Conservation (phyloP, 2,329 filamentous ascomycete species). For the Aspergillus neotritici region DNA sequence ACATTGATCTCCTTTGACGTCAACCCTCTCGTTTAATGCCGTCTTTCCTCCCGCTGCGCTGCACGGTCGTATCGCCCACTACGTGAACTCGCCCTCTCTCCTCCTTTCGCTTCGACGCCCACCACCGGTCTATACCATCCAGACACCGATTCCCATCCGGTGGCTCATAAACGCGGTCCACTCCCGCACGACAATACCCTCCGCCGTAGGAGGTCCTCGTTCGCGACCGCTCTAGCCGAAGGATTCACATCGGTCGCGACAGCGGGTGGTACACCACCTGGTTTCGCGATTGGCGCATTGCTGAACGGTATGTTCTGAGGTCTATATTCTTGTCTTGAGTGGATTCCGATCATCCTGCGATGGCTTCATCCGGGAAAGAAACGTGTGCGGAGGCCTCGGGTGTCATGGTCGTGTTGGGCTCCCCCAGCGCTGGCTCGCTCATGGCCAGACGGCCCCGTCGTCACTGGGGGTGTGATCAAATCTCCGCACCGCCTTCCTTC, state of each 20-base stretch:
- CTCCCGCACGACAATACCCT: not conserved
- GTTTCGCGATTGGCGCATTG: constrained; percentile 33
- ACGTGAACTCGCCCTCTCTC: constrained; percentile 27
- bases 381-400: constrained; percentile 1
- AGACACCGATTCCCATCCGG: constrained; percentile 8
- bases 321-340: constrained; percentile 9
- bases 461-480: constrained; percentile 31
- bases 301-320: constrained; percentile 30
- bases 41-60: constrained; percentile 26
- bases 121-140: constrained; percentile 1
- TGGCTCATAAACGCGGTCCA: not conserved
- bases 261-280: constrained; percentile 25
- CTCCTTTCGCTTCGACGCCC: constrained; percentile 9
- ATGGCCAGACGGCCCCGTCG: constrained; percentile 20
- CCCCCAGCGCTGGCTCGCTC: constrained; percentile 14
- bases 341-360: constrained; percentile 4
- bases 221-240: constrained; percentile 22
- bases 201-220: constrained; percentile 3
- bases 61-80: constrained; percentile 30
- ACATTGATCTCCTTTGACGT: constrained; percentile 5
- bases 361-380: not conserved
- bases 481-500: constrained; percentile 37
- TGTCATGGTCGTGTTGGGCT: constrained; percentile 16
- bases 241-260: constrained; percentile 31
- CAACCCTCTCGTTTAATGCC: constrained; percentile 27